Evolutionary conservation across 805 yeast species (phyloP), one percentile per base, ranked within the genome.

Genomic region (Ogataea zsoltii): DNA sequence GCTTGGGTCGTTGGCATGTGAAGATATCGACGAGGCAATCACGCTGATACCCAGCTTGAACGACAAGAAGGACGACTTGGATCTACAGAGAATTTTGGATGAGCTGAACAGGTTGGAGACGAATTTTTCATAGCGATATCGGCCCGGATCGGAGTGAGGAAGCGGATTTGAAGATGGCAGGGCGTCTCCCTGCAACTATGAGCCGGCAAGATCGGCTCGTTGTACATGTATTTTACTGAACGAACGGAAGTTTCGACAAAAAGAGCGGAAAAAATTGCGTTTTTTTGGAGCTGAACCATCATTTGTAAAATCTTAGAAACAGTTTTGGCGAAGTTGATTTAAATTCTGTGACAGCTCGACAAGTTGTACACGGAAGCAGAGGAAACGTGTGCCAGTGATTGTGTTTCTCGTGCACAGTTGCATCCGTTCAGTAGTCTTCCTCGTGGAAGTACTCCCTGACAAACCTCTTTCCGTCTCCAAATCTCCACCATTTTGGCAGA

Each of bases 21-120:
- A 92, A 61, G 97, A 92, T 51, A 90, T 96, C 5, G 99, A 80
- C 61, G 99, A 94, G 71, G 98, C 98, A 30, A 88, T 88, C 68
- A 88, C 97, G 14, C 74, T 94, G 59, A 84, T 94, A 47, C 97
- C 99, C 38, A 86, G 96, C 66, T 75, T 94, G 61, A 76, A 79
- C 18, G 80, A 77, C 49, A 91, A 91, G 66, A 89, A 87, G 42
- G 79, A 86, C 9, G 96, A 90, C 54, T 86, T 87, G 34, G 97
- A 91, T 61, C 70, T 94, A 48, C 96, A 90, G 65, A 82, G 88
- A 38, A 76, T 92, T 45, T 74, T 94, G 55, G 95, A 91, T 55
- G 97, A 94, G 70, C 74, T 92, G 61, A 80, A 96, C 54, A 80
- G 80, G 58, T 65, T 79, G 42, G 84, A 79, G 55, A 76, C 69